Base-by-base conservation (phyloP, 345 rosid genomes). In the Gossypium rotundifolium region DNA sequence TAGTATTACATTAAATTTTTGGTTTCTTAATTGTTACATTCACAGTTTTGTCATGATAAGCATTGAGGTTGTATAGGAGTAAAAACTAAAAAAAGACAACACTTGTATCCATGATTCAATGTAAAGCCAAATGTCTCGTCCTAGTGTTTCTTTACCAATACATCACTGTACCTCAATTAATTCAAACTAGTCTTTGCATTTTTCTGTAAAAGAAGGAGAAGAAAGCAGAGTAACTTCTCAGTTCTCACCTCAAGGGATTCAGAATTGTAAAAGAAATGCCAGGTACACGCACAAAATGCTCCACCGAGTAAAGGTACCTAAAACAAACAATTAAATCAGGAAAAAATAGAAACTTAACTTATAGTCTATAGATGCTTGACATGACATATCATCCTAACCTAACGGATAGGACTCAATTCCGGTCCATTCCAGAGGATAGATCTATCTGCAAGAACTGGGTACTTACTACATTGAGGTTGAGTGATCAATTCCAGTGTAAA, bases 251-350 rank as follows among this genome's bases (percentile, higher is more conserved):
- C 97, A 72, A 94, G 93, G 45, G 96, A 89, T 76, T 94, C 96
- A 7, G 88, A 86, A 76, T 94, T 92, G 78, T 92, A 94, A 76
- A 92, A 94, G 93, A 94, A 94, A 87, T 90, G 98, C 97, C 97
- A 94, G 13, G 97, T 88, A 79, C 97, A 92, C 27, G 97, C 98
- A 67, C 98, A 92, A 66, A 92, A 88, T 72, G 99, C 97, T 89
- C 98, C 97, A 53, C 97, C 99, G n/a, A 92, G 98, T 77, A 89
- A 80, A 68, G 98, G 96, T 61, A 91, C 97, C 98, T 91, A 73
- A 65, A 79, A 44, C 65, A 76, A 73, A 71, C 18, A 55, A 75
- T n/a, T 69, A 58, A 5, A 76, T 64, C 14, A 49, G 73, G 42
- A 48, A 72, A 61, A 59, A 9, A 11, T 42, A 25, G 60, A 62